Base-by-base conservation (phyloP, 2,329 filamentous ascomycete genomes). In the Paecilomyces sp. region DNA sequence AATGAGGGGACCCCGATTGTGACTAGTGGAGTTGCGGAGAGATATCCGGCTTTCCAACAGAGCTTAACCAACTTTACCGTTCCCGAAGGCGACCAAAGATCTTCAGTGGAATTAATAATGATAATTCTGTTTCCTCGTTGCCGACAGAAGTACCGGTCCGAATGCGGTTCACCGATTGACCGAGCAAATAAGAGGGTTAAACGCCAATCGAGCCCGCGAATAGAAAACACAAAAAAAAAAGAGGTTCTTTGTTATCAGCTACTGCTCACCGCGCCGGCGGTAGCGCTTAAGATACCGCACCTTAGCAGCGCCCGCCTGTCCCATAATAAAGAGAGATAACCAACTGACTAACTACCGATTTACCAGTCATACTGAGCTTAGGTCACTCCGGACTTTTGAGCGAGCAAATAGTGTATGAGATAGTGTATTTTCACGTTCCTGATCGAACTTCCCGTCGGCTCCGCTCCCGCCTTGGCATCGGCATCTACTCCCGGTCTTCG, bases 81-180 rank as follows among this genome's bases (percentile, higher is more conserved):
- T 25, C 4, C 18, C 30, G 56, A 55, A 54, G 53, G 55, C 57
- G 54, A 54, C 59, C 57, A 54, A 54, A 57, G 58, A 62, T 56
- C 60, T 58, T 60, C 60, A 58, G n/a, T 58, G 52, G 60, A 55
- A 58, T 62, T 58, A 18, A 54, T 11, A 18, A 41, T 59, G 8
- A 33, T 33, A 33, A 12, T 33, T 33, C 31, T 11, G 31, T 1
- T 9, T 8, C 31, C 31, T 8, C 8, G 6, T 33, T 1, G 31
- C 34, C 54, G 7, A 55, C 9, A 36, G 15, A 47, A 18, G 6
- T 33, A 33, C 31, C 41, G n/a, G n/a, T 7, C 41, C 41, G 9
- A 47, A 47, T 47, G 41, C 41, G n/a, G 41, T 18, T 47, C 41
- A 47, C 41, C 41, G 41, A 47, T 8, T 47, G n/a, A 18, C 41